These are phyloP conservation scores for Cornus suecica DNA, from an alignment of 148 eudicot species.

Conservation along the genomic window DNA sequence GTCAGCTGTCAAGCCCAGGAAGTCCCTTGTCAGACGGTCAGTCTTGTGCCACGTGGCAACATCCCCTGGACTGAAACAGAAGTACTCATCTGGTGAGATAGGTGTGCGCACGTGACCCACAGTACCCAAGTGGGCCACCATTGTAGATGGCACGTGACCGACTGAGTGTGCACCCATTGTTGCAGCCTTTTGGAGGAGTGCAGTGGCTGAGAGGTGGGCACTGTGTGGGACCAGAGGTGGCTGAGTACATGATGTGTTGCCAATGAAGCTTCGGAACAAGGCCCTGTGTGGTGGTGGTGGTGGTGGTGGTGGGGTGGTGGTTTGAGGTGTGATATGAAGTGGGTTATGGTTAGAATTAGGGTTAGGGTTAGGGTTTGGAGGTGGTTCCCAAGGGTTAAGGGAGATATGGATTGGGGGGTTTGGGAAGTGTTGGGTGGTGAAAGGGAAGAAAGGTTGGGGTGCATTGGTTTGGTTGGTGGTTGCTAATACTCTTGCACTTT, in stretches of 20 bases:
- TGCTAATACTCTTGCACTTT: conserved; percentile 41
- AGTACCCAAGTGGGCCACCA: conserved; percentile 26
- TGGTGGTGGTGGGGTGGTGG: conserved; percentile 10
- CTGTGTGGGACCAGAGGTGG: conserved; percentile 16
- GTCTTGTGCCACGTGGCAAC: conserved; percentile 44
- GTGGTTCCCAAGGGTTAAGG: conserved; percentile 25
- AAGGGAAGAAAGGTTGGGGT: conserved; percentile 2
- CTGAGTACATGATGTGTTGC: too few species aligned
- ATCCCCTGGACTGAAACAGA: background rate
- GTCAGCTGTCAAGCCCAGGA: conserved; percentile 46
- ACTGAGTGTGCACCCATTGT: conserved; percentile 27
- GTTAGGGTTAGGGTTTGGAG: conserved; percentile 31
- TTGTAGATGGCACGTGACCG: conserved; percentile 25
- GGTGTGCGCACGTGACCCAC: conserved; percentile 3
- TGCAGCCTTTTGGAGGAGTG: conserved; percentile 66
- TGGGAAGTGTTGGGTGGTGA: conserved; percentile 23
- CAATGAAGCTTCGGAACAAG: conserved; percentile 6
- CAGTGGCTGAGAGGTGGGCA: conserved; percentile 54
- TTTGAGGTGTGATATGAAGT: conserved; percentile 19
- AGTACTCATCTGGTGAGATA: conserved; percentile 11
- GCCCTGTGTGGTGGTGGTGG: background rate
- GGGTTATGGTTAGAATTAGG: conserved; percentile 8
- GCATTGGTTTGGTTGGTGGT: background rate
- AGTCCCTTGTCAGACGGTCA: conserved; percentile 57
- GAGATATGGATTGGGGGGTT: conserved; percentile 11